phyloP scores from a whole-genome alignment of 2,329 filamentous ascomycete genomes.

The Arthrinium phaeospermum region DNA sequence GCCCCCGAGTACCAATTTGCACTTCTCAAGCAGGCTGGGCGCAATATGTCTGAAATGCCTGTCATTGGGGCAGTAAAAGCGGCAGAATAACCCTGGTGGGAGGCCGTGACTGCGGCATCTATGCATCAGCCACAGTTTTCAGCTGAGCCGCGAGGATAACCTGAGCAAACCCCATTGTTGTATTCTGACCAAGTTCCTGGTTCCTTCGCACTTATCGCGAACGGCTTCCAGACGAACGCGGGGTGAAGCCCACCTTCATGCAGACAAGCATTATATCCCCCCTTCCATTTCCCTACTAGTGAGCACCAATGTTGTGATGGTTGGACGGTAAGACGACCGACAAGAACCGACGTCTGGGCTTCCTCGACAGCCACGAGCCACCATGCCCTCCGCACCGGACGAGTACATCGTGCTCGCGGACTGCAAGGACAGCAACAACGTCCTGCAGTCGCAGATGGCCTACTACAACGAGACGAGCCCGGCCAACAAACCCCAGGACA shows the following conservation, averaged over 20 bases:
- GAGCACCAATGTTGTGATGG: not conserved
- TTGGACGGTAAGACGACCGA: not conserved
- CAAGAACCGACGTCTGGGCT: not conserved
- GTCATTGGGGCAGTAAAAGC: not conserved
- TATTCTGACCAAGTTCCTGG: not conserved
- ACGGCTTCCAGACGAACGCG: not conserved
- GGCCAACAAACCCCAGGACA: slow-evolving; percentile 29
- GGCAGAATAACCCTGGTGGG: not conserved
- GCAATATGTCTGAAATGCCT: not conserved
- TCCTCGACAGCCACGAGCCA: too few relatives aligned
- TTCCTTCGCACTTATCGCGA: not conserved
- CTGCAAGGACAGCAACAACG: slow-evolving; percentile 28
- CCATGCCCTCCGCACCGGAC: not conserved
- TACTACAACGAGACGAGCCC: slow-evolving; percentile 31
- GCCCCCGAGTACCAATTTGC: not conserved
- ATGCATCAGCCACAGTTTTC: not conserved
- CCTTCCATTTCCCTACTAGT: not conserved
- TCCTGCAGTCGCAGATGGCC: slow-evolving; percentile 38
- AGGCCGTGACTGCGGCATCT: not conserved
- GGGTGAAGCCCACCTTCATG: not conserved
- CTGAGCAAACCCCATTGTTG: not conserved
- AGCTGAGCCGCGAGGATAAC: not conserved
- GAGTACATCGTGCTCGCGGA: slow-evolving; percentile 38
- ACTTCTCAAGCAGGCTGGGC: not conserved
- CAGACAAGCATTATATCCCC: too few relatives aligned